Conservation (phyloP, 2,329 filamentous ascomycete genomes). For the Aureobasidium sp. region DNA sequence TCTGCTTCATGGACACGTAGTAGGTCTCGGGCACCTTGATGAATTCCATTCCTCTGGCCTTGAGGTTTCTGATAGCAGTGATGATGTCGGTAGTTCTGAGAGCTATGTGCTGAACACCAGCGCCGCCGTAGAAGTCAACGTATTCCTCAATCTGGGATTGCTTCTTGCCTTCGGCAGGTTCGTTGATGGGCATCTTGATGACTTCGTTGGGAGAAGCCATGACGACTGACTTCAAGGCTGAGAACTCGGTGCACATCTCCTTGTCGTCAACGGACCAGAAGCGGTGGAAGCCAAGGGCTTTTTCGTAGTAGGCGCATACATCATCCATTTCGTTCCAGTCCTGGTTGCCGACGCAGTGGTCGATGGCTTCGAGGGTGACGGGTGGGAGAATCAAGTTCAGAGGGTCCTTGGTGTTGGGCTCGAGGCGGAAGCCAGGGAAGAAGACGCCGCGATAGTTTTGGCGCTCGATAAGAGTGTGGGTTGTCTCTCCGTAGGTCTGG, state of each 20-base stretch:
- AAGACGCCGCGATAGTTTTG: conserved; percentile 77
- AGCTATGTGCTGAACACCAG: conserved; percentile 95
- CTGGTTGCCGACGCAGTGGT: conserved; percentile 98
- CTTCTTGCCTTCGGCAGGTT: conserved; percentile 90
- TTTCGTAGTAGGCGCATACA: conserved; percentile 80
- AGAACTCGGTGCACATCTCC: conserved; percentile 93
- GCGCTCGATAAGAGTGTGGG: conserved; percentile 88
- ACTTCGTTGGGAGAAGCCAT: conserved; percentile 88
- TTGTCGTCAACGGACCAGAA: conserved; percentile 98
- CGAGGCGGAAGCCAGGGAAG: conserved; percentile 81
- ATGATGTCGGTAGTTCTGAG: conserved; percentile 87
- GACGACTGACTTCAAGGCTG: conserved; percentile 87
- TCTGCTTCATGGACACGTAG: conserved; percentile 79
- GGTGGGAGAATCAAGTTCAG: conserved; percentile 61
- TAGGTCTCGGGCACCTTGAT: conserved; percentile 91
- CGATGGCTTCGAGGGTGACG: conserved; percentile 78
- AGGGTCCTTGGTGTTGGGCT: conserved; percentile 49
- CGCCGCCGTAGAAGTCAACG: conserved; percentile 88
- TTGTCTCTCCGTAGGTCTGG: conserved; percentile 94
- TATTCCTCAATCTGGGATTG: conserved; percentile 93
- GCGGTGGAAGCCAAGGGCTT: conserved; percentile 90
- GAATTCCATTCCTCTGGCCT: conserved; percentile 91
- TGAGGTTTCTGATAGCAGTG: conserved; percentile 77
- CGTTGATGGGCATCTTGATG: conserved; percentile 99
- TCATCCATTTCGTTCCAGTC: conserved; percentile 90